phyloP scores from a whole-genome alignment of 2,329 filamentous ascomycete species.

The Claviceps lovelessii region DNA sequence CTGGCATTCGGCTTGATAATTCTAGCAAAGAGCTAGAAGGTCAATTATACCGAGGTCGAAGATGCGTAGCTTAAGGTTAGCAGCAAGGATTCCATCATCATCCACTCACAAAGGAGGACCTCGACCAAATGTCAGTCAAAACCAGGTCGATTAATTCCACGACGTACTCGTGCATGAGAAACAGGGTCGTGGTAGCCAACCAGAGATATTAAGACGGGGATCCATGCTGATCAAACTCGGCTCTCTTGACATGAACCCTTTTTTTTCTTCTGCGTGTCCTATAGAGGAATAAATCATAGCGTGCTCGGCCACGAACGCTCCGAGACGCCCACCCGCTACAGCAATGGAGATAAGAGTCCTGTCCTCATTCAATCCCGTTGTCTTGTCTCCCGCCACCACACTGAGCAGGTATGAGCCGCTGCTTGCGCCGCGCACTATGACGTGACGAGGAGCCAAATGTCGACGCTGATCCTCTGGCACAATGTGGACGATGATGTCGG shows the following conservation, averaged over 20 bases:
- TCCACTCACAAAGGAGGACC: neutral
- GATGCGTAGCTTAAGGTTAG: neutral
- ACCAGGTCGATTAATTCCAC: neutral
- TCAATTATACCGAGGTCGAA: neutral
- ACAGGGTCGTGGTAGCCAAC: conserved; percentile 14
- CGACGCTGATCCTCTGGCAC: neutral
- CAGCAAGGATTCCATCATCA: too few species aligned
- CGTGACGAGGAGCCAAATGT: neutral
- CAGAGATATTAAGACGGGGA: conserved; percentile 7
- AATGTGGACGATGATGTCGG: neutral
- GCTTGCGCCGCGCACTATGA: neutral
- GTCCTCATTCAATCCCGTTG: neutral
- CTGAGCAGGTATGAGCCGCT: neutral
- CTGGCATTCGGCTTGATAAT: neutral
- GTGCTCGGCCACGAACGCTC: neutral
- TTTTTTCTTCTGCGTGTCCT: neutral
- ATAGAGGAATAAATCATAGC: neutral
- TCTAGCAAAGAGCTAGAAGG: neutral
- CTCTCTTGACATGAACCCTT: neutral
- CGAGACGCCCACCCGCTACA: too few species aligned
- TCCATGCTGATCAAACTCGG: neutral
- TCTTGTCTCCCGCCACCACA: conserved; percentile 4
- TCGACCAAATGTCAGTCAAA: neutral
- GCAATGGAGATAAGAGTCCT: neutral
- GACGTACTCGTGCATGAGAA: conserved; percentile 19